Evolutionary conservation across 106 monocot genomes (phyloP).

Genomic region (Ottelia alismoides): DNA sequence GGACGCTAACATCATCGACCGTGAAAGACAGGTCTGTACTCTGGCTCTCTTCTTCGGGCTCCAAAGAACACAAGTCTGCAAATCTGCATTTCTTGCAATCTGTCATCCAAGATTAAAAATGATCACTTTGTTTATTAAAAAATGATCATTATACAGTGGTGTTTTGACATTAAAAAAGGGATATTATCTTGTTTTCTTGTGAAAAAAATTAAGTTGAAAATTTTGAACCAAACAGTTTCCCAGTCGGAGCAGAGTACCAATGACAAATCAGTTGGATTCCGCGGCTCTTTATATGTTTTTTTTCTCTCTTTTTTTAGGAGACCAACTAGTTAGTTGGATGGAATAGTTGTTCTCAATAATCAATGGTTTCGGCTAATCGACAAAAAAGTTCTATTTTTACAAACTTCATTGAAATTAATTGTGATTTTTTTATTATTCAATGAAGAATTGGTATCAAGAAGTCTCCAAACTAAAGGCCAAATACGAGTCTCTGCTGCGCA

Average conservation of each 20-base stretch:
- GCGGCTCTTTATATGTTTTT: not conserved
- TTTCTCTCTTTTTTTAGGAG: not conserved
- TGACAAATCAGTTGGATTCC: not conserved
- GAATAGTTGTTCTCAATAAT: not conserved
- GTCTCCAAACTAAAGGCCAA: slow-evolving; percentile 69
- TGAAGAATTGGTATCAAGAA: slow-evolving; percentile 74
- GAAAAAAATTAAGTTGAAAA: not conserved
- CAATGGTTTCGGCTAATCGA: not conserved
- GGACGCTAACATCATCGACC: slow-evolving; percentile 13
- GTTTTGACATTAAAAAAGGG: not conserved
- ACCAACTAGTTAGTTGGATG: not conserved
- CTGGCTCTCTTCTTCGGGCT: not conserved
- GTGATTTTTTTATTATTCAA: not conserved
- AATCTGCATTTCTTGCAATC: not conserved
- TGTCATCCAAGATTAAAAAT: not conserved
- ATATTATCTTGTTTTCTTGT: not conserved
- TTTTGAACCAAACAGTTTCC: no score
- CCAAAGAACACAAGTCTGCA: not conserved
- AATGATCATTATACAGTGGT: not conserved
- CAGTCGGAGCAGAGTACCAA: no score
- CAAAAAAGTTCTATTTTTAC: not conserved
- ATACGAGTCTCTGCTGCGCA: slow-evolving; percentile 54
- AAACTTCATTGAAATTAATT: not conserved
- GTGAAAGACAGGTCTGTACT: slow-evolving; percentile 23
- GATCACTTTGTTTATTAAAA: not conserved